phyloP scores from a whole-genome alignment of 108 stramenopile species.

The Cyclotella kingstonii region DNA sequence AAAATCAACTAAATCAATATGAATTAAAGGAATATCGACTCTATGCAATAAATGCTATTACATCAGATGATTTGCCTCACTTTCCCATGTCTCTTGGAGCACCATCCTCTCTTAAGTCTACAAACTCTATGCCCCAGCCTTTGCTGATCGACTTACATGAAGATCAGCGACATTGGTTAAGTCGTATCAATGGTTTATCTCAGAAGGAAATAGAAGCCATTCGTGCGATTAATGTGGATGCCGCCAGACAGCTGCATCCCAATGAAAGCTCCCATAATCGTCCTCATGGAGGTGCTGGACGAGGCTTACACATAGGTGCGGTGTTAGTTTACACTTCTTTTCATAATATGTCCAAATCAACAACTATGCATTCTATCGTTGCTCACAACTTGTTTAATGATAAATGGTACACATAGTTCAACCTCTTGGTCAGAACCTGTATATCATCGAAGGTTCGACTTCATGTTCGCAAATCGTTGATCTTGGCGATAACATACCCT shows the following conservation, averaged over 20 bases:
- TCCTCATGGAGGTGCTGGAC: conserved; percentile 61
- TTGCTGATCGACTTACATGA: conserved; percentile 72
- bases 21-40: conserved; percentile 43
- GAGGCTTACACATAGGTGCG: conserved; percentile 62
- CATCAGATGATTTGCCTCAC: conserved; percentile 53
- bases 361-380: not conserved
- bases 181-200: conserved; percentile 49
- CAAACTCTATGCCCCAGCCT: conserved; percentile 52
- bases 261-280: conserved; percentile 12
- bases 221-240: conserved; percentile 34
- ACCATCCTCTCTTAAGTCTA: conserved; percentile 28
- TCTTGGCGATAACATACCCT: conserved; percentile 61
- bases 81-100: conserved; percentile 62
- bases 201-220: conserved; percentile 20
- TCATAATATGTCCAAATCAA: too few relatives aligned
- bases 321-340: not conserved
- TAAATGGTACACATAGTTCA: conserved; percentile 36
- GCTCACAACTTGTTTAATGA: not conserved
- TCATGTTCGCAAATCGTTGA: conserved; percentile 70
- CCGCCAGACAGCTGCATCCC: conserved; percentile 7
- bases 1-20: conserved; percentile 31
- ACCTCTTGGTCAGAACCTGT: conserved; percentile 55
- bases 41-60: conserved; percentile 65
- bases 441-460: conserved; percentile 74
- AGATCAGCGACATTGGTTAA: conserved; percentile 57